A percentile compares a stretch with the other conserved stretches of the same genome.
Conservation (phyloP, 331 rosid genomes). For the Quercus lobata region DNA sequence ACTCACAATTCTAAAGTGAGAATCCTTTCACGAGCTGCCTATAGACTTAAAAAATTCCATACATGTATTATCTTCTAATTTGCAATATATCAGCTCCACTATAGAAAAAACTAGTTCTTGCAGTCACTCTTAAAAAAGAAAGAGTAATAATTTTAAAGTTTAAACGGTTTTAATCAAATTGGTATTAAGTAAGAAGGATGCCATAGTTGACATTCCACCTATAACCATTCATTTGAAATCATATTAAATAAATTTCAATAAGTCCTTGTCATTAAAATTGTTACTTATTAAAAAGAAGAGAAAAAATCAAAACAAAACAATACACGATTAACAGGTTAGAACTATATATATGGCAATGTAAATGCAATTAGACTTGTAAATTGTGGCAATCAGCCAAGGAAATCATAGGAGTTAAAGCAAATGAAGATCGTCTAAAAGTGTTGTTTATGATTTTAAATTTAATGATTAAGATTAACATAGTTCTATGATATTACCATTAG, state of each 20-base stretch:
- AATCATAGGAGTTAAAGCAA: neutral
- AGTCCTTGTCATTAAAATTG: too few species aligned
- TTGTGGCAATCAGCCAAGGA: neutral
- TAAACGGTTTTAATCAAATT: neutral
- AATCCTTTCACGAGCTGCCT: neutral
- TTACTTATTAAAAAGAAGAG: too few species aligned
- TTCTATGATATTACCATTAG: slow-evolving; percentile 19
- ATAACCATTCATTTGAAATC: neutral
- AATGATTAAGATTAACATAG: neutral
- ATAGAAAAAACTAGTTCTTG: neutral
- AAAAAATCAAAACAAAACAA: neutral
- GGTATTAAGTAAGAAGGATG: neutral
- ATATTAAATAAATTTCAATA: neutral
- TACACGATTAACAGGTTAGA: neutral
- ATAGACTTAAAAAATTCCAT: neutral
- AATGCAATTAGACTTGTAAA: neutral
- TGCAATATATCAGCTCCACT: neutral
- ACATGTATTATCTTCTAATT: neutral
- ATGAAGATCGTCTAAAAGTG: neutral
- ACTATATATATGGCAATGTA: neutral
- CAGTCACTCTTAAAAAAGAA: neutral
- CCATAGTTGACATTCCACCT: neutral
- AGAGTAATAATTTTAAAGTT: neutral
- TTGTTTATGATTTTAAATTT: neutral
- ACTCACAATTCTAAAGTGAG: neutral